phyloP scores from a whole-genome alignment of 148 eudicot species.

The Silene conica region DNA sequence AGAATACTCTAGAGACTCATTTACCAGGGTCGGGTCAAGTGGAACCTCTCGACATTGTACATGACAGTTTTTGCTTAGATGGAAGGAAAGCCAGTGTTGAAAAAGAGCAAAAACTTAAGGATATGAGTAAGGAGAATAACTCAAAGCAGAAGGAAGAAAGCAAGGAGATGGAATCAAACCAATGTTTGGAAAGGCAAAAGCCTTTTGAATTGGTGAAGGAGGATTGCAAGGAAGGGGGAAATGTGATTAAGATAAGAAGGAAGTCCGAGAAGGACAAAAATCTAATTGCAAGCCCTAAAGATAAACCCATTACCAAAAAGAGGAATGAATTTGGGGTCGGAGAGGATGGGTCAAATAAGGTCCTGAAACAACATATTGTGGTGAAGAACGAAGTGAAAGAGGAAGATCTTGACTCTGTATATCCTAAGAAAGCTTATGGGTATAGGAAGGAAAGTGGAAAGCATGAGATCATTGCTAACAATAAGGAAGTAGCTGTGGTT shows the following conservation, averaged over 20 bases:
- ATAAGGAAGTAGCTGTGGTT: conserved; percentile 19
- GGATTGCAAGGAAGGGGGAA: conserved; percentile 18
- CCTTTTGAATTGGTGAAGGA: conserved; percentile 21
- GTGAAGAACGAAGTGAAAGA: conserved; percentile 21
- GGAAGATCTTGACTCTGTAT: not conserved
- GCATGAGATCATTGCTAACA: conserved; percentile 17
- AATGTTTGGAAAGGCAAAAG: conserved; percentile 8
- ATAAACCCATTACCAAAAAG: conserved; percentile 7
- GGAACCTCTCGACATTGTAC: not conserved
- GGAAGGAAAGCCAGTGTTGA: conserved; percentile 22
- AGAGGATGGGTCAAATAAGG: conserved; percentile 9
- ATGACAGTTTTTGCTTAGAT: conserved; percentile 10
- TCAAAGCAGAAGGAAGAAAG: conserved; percentile 17
- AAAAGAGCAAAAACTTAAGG: conserved; percentile 20
- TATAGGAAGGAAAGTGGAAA: conserved; percentile 19
- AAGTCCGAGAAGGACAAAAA: conserved; percentile 19
- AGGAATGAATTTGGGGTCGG: conserved; percentile 11
- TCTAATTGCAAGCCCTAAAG: conserved; percentile 7
- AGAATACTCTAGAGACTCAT: conserved; percentile 18
- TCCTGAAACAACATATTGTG: conserved; percentile 4
- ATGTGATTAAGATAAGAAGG: conserved; percentile 16
- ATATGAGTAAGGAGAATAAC: conserved; percentile 25
- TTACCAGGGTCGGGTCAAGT: conserved; percentile 12
- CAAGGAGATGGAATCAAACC: conserved; percentile 21
- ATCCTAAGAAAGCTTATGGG: conserved; percentile 7